Base-by-base conservation (phyloP, 495 filamentous ascomycete genomes). In the Halenospora varia region DNA sequence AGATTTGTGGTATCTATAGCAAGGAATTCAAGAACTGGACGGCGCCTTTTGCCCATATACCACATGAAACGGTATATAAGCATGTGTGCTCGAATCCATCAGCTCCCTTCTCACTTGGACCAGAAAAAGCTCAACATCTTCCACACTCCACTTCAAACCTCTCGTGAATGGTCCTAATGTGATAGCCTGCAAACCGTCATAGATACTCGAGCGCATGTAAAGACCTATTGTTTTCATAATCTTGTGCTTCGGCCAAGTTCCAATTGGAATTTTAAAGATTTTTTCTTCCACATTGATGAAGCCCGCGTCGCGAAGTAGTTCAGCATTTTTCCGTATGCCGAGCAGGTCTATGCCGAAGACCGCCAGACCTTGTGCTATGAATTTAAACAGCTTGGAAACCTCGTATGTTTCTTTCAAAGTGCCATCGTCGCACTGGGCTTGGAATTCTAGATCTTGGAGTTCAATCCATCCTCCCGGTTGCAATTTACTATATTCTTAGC, bases 401-500 rank as follows among this genome's bases (percentile, higher is more conserved):
- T 60, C 29, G 51, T 68, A 73, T 46, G 65, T 64, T 1, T 45
- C 29, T 1, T 42, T 26, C 44, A 62, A 40, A 8, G 60, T 51
- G 24, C 35, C 23, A 22, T 62, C 60, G n/a, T 62, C 60, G 17
- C 44, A 58, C 4, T 46, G n/a, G 8, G 23, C 2, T 22, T 44
- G 17, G 13, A n/a, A 20, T 53, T 84, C 75, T 45, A 81, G 73
- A 3, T 84, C 78, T 40, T 82, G 75, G 20, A 85, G 73, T 67
- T 88, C 86, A 55, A 83, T 68, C 56, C 75, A 85, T 25, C 83
- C 85, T 17, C 82, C 78, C 3, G 84, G 82, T 22, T 75, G 73
- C 2, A 85, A 25, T 2, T 17, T 20, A 15, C 42, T 47, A 24
- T 67, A 51, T 80, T 75, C 57, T 76, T 66, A 49, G 71, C 77